Conservation (phyloP, 2,329 filamentous ascomycete genomes). For the Diaporthe velutina region DNA sequence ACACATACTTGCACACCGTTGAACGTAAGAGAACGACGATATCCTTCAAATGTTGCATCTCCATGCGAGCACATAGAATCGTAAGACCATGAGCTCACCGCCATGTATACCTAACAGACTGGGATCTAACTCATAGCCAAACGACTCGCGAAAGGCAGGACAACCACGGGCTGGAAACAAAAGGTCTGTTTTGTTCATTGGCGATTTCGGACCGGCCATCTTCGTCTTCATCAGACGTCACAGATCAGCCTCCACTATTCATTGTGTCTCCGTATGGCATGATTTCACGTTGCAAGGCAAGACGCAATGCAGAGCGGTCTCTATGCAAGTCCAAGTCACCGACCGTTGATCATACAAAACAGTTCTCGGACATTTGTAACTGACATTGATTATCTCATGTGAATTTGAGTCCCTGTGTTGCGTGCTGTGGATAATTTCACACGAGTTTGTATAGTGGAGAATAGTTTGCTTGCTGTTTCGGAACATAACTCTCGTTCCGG, state of each 20-base stretch:
- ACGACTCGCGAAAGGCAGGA: neutral
- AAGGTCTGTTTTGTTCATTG: neutral
- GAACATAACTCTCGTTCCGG: neutral
- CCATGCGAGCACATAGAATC: no score
- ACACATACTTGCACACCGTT: neutral
- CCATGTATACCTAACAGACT: neutral
- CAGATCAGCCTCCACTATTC: neutral
- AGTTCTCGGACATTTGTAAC: neutral
- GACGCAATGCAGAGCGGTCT: neutral
- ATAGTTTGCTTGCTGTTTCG: neutral
- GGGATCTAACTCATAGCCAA: neutral
- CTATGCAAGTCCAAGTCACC: neutral
- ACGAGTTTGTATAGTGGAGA: neutral
- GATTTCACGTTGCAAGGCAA: neutral
- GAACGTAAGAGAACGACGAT: neutral
- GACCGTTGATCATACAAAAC: accelerated
- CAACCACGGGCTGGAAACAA: accelerated
- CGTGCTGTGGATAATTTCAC: neutral
- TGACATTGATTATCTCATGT: neutral
- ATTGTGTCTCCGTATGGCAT: neutral
- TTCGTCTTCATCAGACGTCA: neutral
- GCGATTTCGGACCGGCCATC: neutral
- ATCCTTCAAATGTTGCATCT: no score
- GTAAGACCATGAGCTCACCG: neutral
- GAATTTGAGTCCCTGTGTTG: neutral